Evolutionary conservation across 805 yeast genomes (phyloP).

Genomic region (Huiozyma naganishii): DNA sequence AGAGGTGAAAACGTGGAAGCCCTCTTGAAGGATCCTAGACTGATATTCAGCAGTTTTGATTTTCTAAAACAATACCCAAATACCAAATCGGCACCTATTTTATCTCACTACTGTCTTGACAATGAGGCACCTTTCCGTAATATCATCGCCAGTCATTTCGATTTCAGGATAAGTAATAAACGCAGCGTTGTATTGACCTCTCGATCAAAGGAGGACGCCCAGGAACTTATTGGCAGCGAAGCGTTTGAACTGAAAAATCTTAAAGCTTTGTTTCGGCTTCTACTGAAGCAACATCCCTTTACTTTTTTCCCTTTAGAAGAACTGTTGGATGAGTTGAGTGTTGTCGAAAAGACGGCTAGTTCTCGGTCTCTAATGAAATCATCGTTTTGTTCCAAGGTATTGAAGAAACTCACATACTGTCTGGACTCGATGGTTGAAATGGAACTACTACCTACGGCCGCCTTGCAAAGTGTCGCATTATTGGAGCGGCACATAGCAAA

Average conservation of each 20-base stretch:
- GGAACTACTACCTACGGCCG: conserved; percentile 1
- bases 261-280: conserved; percentile 11
- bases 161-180: no score
- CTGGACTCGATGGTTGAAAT: conserved; percentile 8
- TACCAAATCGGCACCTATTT: no score
- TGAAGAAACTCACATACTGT: conserved; percentile 8
- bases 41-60: conserved; percentile 40
- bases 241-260: neutral
- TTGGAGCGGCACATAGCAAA: conserved; percentile 12
- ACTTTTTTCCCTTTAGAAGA: conserved; percentile 18
- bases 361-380: neutral
- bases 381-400: neutral
- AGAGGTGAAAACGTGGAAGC: conserved; percentile 46
- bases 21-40: conserved; percentile 39
- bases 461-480: conserved; percentile 5
- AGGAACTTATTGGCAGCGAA: no score
- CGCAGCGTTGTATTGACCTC: no score
- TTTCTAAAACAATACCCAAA: conserved; percentile 11
- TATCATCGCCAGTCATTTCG: no score
- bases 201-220: no score
- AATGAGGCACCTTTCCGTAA: no score
- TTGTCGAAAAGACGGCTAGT: neutral
- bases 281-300: conserved; percentile 8
- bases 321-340: conserved; percentile 2
- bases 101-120: no score